Conservation (phyloP, 192 early-diverging fungal species). For the Linnemannia schmuckeri region DNA sequence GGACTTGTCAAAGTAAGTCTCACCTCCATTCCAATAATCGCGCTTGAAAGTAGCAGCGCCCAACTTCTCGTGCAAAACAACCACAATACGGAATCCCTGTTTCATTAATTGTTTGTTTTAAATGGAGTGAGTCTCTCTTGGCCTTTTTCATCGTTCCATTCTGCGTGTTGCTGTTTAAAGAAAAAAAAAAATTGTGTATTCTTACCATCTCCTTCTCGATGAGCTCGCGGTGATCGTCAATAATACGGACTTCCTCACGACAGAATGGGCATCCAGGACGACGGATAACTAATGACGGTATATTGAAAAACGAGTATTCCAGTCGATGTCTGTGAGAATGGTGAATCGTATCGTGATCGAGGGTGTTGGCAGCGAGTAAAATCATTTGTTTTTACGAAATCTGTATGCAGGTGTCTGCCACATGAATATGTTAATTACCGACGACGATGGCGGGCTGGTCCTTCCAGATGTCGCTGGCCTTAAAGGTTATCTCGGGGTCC, state of each 20-base stretch:
- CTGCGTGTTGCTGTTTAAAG: not conserved
- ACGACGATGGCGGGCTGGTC: slow-evolving; percentile 44
- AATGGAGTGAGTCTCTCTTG: too few species aligned
- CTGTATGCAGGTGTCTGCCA: not conserved
- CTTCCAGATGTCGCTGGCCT: slow-evolving; percentile 44
- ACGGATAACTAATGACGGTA: slow-evolving; percentile 28
- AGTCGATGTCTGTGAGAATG: too few species aligned
- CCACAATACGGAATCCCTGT: slow-evolving; percentile 48
- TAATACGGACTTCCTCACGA: slow-evolving; percentile 55
- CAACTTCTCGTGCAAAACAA: slow-evolving; percentile 57
- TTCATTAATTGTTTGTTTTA: not conserved
- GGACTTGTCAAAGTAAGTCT: slow-evolving; percentile 52
- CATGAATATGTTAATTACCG: slow-evolving; percentile 20
- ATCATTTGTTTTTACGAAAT: too few species aligned
- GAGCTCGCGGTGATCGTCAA: slow-evolving; percentile 44
- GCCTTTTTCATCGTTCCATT: too few species aligned
- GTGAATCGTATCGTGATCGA: too few species aligned
- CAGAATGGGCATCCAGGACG: slow-evolving; percentile 62
- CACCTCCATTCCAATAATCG: slow-evolving; percentile 56
- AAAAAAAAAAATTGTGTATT: not conserved
- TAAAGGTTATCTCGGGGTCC: slow-evolving; percentile 31
- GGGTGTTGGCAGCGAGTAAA: too few species aligned
- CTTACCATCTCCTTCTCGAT: slow-evolving; percentile 57
- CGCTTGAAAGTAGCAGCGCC: slow-evolving; percentile 56
- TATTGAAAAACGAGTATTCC: not conserved